phyloP scores from a whole-genome alignment of 2,329 filamentous ascomycete species.

The Colletotrichum chlorophyti region DNA sequence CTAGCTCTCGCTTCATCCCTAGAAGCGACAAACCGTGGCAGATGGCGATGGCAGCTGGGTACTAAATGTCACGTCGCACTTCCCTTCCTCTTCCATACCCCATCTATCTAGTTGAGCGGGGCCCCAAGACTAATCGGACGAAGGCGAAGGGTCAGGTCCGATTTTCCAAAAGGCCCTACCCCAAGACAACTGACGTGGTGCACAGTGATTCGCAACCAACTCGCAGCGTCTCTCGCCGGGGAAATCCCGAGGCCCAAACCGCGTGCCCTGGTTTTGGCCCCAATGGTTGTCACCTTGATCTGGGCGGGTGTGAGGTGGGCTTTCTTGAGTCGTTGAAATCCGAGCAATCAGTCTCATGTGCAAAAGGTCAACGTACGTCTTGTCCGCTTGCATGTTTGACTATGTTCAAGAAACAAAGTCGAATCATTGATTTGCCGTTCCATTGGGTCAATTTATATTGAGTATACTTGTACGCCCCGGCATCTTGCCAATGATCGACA shows the following conservation, averaged over 20 bases:
- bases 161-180: conserved; percentile 13
- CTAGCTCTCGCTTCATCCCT: background rate
- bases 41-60: background rate
- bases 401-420: too few relatives aligned
- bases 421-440: too few relatives aligned
- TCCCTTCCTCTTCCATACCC: background rate
- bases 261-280: too few relatives aligned
- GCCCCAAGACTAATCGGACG: conserved; percentile 17
- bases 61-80: background rate
- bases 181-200: conserved; percentile 18
- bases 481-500: conserved; percentile 6
- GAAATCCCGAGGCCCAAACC: background rate
- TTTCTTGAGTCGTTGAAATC: too few relatives aligned
- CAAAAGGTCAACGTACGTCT: too few relatives aligned
- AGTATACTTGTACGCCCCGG: background rate
- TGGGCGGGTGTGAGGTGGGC: too few relatives aligned
- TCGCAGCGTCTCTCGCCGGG: background rate
- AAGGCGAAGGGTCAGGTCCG: too few relatives aligned
- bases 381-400: too few relatives aligned
- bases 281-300: too few relatives aligned
- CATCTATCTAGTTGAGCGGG: conserved; percentile 12
- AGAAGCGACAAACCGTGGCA: conserved; percentile 1
- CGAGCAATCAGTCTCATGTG: too few relatives aligned
- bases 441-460: too few relatives aligned
- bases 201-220: conserved; percentile 4